These are phyloP conservation scores for Cylindrotheca fusiformis DNA, from an alignment of 108 stramenopile genomes.

Conservation along the genomic window DNA sequence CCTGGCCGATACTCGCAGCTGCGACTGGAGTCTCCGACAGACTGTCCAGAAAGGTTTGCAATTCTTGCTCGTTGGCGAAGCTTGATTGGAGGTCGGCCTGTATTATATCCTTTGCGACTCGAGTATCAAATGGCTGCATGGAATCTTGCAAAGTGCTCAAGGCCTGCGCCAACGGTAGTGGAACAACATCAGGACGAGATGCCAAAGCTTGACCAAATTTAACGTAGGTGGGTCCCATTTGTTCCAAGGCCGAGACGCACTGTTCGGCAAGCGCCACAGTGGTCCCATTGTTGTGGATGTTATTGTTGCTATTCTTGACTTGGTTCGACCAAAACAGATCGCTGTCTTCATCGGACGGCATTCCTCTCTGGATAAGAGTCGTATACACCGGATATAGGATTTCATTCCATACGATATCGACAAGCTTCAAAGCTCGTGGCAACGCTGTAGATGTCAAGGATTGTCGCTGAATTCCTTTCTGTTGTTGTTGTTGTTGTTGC, in stretches of 20 bases:
- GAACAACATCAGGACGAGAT: slow-evolving; percentile 71
- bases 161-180: slow-evolving; percentile 48
- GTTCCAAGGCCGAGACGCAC: slow-evolving; percentile 46
- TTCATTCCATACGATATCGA: background rate
- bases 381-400: background rate
- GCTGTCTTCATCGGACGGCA: background rate
- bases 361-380: background rate
- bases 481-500: background rate
- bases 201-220: slow-evolving; percentile 80
- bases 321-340: background rate
- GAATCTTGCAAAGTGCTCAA: slow-evolving; percentile 60
- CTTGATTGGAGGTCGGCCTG: slow-evolving; percentile 27
- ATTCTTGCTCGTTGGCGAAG: slow-evolving; percentile 3
- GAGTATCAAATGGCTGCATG: slow-evolving; percentile 66
- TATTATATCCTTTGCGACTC: slow-evolving; percentile 47
- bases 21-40: slow-evolving; percentile 39
- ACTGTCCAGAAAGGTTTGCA: slow-evolving; percentile 18
- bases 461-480: background rate
- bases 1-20: slow-evolving; percentile 35
- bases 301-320: too few species aligned
- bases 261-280: slow-evolving; percentile 47
- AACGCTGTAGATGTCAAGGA: background rate
- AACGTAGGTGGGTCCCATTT: slow-evolving; percentile 72
- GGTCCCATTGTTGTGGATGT: background rate
- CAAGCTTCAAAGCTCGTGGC: background rate